Conservation (phyloP, 2,329 filamentous ascomycete genomes). For the Clarireedia homoeocarpa region DNA sequence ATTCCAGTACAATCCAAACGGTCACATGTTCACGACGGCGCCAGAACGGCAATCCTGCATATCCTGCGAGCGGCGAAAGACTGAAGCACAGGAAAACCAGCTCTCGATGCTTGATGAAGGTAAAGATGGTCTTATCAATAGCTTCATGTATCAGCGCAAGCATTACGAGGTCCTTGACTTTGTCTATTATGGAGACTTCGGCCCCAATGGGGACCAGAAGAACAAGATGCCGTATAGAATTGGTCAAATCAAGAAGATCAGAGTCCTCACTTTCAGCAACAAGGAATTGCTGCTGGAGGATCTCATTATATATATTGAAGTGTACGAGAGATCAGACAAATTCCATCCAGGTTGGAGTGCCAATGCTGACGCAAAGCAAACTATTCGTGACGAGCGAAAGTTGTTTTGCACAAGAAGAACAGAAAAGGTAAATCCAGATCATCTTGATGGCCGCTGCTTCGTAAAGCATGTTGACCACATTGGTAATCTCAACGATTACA, state of each 20-base stretch:
- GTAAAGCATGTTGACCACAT: slow-evolving; percentile 13
- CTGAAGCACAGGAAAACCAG: background rate
- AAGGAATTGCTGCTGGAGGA: background rate
- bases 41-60: background rate
- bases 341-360: background rate
- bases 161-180: too few relatives aligned
- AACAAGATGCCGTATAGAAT: slow-evolving; percentile 9
- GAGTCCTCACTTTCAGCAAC: background rate
- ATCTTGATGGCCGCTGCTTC: slow-evolving; percentile 16
- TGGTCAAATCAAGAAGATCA: slow-evolving; percentile 8
- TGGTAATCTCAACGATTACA: slow-evolving; percentile 13
- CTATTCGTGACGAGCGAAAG: slow-evolving; percentile 11
- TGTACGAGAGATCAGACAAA: slow-evolving; percentile 10
- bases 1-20: background rate
- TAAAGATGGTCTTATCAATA: too few relatives aligned
- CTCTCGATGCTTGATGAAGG: background rate
- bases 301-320: background rate
- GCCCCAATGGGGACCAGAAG: too few relatives aligned
- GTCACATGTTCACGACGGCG: slow-evolving; percentile 5
- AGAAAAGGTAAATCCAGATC: background rate
- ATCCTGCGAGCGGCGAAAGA: background rate
- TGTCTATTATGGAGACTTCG: too few relatives aligned
- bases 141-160: too few relatives aligned
- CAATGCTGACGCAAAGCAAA: background rate
- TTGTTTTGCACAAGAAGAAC: slow-evolving; percentile 6